Evolutionary conservation across 2,329 filamentous ascomycete genomes (phyloP).

Genomic region (Pyricularia sp.): DNA sequence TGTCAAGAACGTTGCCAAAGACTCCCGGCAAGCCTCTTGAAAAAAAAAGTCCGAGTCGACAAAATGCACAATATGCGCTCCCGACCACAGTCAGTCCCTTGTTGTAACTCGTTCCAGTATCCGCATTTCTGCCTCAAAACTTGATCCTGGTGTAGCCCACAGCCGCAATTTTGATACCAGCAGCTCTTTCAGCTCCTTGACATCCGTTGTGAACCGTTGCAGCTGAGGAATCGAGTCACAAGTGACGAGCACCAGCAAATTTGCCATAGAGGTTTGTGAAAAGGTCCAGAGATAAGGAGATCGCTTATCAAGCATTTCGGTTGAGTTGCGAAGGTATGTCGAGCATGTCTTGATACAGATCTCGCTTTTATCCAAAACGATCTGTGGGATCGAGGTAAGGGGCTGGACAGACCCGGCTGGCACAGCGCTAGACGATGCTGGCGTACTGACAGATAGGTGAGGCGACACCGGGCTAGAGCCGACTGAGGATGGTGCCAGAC

Average conservation of each 20-base stretch:
- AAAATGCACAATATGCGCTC: neutral
- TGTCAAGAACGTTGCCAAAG: neutral
- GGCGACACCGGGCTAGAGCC: conserved; percentile 5
- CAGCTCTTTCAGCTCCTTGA: conserved; percentile 17
- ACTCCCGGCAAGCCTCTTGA: neutral
- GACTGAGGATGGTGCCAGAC: conserved; percentile 1
- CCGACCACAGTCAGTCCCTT: neutral
- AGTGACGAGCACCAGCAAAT: conserved; percentile 22
- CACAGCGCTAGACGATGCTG: conserved; percentile 3
- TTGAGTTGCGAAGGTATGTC: conserved; percentile 23
- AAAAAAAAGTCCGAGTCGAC: neutral
- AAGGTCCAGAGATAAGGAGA: conserved; percentile 28
- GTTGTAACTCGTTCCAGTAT: conserved; percentile 9
- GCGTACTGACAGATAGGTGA: conserved; percentile 1
- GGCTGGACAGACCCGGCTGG: neutral
- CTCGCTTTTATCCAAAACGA: conserved; percentile 24
- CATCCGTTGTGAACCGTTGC: conserved; percentile 17
- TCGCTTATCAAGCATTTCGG: conserved; percentile 24
- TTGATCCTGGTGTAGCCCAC: conserved; percentile 23
- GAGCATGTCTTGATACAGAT: conserved; percentile 24
- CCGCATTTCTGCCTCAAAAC: conserved; percentile 15
- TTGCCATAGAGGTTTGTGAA: conserved; percentile 24
- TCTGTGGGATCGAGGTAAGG: conserved; percentile 11
- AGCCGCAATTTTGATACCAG: conserved; percentile 19
- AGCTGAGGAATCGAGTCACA: conserved; percentile 20